Evolutionary conservation across 208 protist species (phyloP).

Genomic region (Phytomonas francai): DNA sequence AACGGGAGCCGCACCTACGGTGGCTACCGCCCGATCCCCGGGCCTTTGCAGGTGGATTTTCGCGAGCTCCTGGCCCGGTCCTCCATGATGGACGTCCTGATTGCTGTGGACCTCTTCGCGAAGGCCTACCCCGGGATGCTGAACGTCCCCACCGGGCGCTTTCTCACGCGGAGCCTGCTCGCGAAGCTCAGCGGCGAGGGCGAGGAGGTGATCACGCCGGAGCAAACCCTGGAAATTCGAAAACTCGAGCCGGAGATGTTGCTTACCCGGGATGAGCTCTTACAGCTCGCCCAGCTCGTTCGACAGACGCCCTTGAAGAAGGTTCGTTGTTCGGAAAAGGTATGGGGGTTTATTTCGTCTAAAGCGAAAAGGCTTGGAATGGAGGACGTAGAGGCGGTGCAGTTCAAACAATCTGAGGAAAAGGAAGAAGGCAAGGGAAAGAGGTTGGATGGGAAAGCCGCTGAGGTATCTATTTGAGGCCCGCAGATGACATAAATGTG

Average conservation of each 20-base stretch:
- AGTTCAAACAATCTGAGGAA: too few species aligned
- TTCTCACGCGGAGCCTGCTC: slow-evolving; percentile 45
- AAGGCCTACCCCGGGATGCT: slow-evolving; percentile 40
- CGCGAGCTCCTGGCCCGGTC: slow-evolving; percentile 41
- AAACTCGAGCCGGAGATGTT: slow-evolving; percentile 28
- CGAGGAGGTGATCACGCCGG: slow-evolving; percentile 43
- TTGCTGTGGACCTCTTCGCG: slow-evolving; percentile 49
- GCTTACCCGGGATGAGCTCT: slow-evolving; percentile 40
- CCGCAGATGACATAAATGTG: too few species aligned
- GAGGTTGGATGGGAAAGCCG: too few species aligned
- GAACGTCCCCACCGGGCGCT: slow-evolving; percentile 16
- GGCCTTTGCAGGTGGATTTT: slow-evolving; percentile 61
- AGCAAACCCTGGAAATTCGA: slow-evolving; percentile 21
- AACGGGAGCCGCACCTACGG: slow-evolving; percentile 50
- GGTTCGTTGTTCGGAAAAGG: slow-evolving; percentile 25
- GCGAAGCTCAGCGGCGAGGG: slow-evolving; percentile 43
- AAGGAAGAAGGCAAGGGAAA: too few species aligned
- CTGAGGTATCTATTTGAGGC: too few species aligned
- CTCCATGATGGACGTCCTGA: slow-evolving; percentile 48
- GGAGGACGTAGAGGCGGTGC: slow-evolving; percentile 10
- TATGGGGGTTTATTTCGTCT: slow-evolving; percentile 47
- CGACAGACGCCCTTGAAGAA: slow-evolving; percentile 29
- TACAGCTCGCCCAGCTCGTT: slow-evolving; percentile 31
- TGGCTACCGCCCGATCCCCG: slow-evolving; percentile 48
- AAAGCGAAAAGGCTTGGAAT: slow-evolving; percentile 46